phyloP scores from a whole-genome alignment of 768 basidiomycete species.

The Calvatia gigantea region DNA sequence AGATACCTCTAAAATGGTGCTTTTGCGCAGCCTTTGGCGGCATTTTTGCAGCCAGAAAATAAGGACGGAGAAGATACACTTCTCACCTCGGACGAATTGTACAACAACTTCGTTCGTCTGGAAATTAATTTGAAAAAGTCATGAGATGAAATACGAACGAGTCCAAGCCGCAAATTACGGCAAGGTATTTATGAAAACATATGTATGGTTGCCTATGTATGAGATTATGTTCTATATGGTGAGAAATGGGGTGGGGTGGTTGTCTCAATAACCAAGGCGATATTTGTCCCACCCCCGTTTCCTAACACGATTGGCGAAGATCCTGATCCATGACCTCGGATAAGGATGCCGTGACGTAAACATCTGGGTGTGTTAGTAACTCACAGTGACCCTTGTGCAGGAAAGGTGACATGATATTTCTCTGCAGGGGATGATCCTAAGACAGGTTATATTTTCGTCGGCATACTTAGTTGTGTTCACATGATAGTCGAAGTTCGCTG shows the following conservation, averaged over 20 bases:
- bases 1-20: conserved; percentile 7
- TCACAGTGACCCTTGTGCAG: no score
- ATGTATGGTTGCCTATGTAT: not conserved
- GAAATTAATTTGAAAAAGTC: not conserved
- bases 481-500: no score
- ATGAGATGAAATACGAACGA: not conserved
- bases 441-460: no score
- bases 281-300: not conserved
- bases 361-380: no score
- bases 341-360: no score
- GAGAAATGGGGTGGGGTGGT: not conserved
- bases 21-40: conserved; percentile 47
- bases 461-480: no score
- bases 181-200: no score
- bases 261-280: not conserved
- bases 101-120: conserved; percentile 59
- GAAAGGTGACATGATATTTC: no score
- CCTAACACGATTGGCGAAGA: no score
- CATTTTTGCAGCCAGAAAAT: conserved; percentile 58
- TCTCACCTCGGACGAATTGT: conserved; percentile 66
- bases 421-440: no score
- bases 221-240: not conserved
- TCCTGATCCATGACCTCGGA: no score
- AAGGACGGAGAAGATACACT: conserved; percentile 61
- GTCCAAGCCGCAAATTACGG: no score